Evolutionary conservation across 2,329 filamentous ascomycete species (phyloP), one percentile per base, ranked within the genome.

Genomic region (Emmonsia crescens): DNA sequence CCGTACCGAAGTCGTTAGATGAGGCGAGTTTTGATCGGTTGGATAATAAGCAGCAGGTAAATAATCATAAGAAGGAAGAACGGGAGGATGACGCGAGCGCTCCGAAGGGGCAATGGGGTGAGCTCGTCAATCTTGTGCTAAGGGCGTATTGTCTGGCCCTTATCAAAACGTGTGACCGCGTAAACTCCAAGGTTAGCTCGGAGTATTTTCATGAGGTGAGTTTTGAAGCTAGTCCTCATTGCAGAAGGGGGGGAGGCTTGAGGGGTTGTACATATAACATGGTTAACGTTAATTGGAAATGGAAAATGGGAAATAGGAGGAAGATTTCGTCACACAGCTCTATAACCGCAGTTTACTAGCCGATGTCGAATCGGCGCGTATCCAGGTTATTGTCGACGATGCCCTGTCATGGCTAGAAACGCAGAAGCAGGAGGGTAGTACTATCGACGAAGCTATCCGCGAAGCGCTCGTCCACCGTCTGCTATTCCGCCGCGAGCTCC

Each of bases 281-380:
- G 46, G 46, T 52, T 52, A 21, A 52, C 49, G 1, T n/a, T 33
- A 33, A 31, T 9, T 33, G 5, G 9, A 31, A n/a, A 31, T 52
- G 27, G 29, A 52, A 31, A 68, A 61, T 21, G 19, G 19, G 57
- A 4, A 60, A 52, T 66, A 93, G 87, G 94, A 99, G 76, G 94
- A 99, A 75, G 94, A 99, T 70, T 96, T 99, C 71, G 90, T 95
- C 24, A 92, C 91, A 6, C 91, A 96, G 73, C 89, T 92, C 0
- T 97, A 94, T 72, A 88, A 91, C 67, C 84, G 92, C 44, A 85
- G 84, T 14, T 78, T 99, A 0, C 80, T 97, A 6, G 84, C 85
- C 31, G 76, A 81, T 16, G 80, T 93, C 62, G 78, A 83, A 19
- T 74, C 80, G 2, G 76, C 79, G 5, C 78, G 82, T n/a, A 80